A percentile compares a stretch with the other conserved stretches of the same genome.
Conservation (phyloP, 495 filamentous ascomycete genomes). For the Podospora fimiseda region DNA sequence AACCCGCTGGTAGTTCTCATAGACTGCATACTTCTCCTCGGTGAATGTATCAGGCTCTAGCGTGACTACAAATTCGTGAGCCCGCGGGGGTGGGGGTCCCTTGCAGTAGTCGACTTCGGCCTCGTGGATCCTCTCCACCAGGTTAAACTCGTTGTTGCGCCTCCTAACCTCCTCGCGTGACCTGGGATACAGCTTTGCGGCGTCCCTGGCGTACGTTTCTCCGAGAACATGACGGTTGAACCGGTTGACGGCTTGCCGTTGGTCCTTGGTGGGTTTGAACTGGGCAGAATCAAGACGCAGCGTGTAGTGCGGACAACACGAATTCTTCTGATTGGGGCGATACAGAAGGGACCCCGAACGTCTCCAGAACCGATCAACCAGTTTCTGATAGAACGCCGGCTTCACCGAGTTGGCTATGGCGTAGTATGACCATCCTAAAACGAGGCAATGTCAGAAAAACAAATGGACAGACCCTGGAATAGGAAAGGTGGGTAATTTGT, state of each 20-base stretch:
- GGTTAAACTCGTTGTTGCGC: constrained; percentile 67
- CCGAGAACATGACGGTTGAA: constrained; percentile 87
- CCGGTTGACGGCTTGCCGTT: constrained; percentile 79
- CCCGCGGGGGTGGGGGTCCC: constrained; percentile 55
- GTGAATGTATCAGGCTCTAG: constrained; percentile 76
- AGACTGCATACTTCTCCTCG: constrained; percentile 80
- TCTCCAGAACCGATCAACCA: constrained; percentile 87
- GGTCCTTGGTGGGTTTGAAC: constrained; percentile 70
- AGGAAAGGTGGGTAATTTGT: background rate
- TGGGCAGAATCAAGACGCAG: constrained; percentile 69
- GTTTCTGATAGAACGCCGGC: constrained; percentile 66
- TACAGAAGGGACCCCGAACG: constrained; percentile 81
- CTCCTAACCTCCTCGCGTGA: constrained; percentile 73
- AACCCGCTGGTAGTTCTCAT: constrained; percentile 74
- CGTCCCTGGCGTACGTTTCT: constrained; percentile 66
- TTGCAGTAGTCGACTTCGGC: constrained; percentile 49
- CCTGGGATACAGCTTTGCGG: constrained; percentile 65
- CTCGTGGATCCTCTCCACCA: constrained; percentile 67
- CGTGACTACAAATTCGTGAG: constrained; percentile 70
- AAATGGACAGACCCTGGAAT: background rate
- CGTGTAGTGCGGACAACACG: constrained; percentile 95
- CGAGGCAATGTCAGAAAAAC: constrained; percentile 9
- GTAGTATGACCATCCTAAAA: constrained; percentile 77
- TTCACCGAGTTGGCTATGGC: constrained; percentile 60
- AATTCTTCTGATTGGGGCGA: constrained; percentile 73